phyloP scores from a whole-genome alignment of 2,329 filamentous ascomycete genomes.

The Apiospora rasikravindrae region DNA sequence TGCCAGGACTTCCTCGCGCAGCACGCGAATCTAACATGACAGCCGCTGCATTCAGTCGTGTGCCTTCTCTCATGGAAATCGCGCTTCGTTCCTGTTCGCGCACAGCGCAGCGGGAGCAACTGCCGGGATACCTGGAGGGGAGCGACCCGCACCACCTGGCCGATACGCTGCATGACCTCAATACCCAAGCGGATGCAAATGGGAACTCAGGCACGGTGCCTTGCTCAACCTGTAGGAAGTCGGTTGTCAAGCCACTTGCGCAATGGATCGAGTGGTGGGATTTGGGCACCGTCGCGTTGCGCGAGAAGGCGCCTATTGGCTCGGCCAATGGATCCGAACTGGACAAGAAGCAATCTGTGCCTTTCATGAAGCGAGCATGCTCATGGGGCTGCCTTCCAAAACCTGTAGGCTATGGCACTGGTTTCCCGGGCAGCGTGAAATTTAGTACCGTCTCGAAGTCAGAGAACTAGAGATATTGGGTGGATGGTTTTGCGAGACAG shows the following conservation, averaged over 20 bases:
- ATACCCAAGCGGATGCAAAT: conserved; percentile 46
- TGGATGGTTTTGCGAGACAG: background rate
- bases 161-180: conserved; percentile 46
- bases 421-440: background rate
- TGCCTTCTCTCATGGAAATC: conserved; percentile 58
- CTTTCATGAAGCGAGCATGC: conserved; percentile 19
- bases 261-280: conserved; percentile 71
- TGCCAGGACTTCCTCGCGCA: conserved; percentile 25
- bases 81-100: conserved; percentile 53
- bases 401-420: background rate
- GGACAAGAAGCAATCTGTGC: background rate
- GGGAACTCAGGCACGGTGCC: conserved; percentile 49
- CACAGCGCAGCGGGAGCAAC: conserved; percentile 47
- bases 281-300: conserved; percentile 1
- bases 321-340: background rate
- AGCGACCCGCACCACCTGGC: conserved; percentile 46
- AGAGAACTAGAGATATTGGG: background rate
- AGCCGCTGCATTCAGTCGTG: conserved; percentile 36
- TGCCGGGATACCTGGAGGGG: conserved; percentile 49
- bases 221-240: conserved; percentile 58
- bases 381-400: conserved; percentile 5
- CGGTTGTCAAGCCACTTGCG: conserved; percentile 55
- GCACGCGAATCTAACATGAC: conserved; percentile 18
- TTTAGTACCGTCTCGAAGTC: background rate
- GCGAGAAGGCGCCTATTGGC: background rate